These are phyloP conservation scores for Orbilia ellipsospora DNA, from an alignment of 2,329 filamentous ascomycete genomes.

Conservation along the genomic window DNA sequence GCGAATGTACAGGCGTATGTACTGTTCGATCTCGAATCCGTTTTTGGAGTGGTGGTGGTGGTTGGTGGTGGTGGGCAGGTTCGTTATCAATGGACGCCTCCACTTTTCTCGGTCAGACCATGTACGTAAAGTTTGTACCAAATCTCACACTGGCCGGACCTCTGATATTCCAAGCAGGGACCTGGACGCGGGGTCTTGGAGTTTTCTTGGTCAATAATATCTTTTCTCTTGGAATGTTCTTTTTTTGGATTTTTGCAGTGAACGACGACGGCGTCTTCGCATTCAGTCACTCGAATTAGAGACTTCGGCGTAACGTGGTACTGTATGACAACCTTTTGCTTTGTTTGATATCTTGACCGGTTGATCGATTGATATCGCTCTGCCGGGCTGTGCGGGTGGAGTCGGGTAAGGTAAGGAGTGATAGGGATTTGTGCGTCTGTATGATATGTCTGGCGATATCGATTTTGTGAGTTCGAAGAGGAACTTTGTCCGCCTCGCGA, in stretches of 20 bases:
- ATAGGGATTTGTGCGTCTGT: neutral
- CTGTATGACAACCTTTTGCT: slow-evolving; percentile 24
- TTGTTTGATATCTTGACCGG: neutral
- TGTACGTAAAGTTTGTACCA: slow-evolving; percentile 51
- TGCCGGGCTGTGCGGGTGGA: neutral
- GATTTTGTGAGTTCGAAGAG: neutral
- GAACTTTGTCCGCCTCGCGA: neutral
- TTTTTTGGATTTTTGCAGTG: slow-evolving; percentile 16
- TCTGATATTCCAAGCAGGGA: slow-evolving; percentile 9
- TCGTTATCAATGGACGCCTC: slow-evolving; percentile 45
- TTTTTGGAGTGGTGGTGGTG: slow-evolving; percentile 20
- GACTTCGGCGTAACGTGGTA: slow-evolving; percentile 50
- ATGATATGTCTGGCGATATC: slow-evolving; percentile 19
- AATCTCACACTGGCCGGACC: slow-evolving; percentile 37
- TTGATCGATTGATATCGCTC: neutral
- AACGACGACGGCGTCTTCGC: slow-evolving; percentile 42
- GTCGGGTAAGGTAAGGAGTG: neutral
- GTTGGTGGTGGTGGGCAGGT: slow-evolving; percentile 17
- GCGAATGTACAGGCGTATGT: neutral
- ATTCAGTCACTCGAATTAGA: slow-evolving; percentile 40
- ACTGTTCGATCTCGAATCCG: slow-evolving; percentile 45
- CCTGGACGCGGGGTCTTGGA: slow-evolving; percentile 47
- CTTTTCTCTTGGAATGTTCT: slow-evolving; percentile 3
- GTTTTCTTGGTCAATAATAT: slow-evolving; percentile 5
- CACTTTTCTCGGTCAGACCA: slow-evolving; percentile 5